A percentile compares a stretch with the other conserved stretches of the same genome.
phyloP scores from a whole-genome alignment of 1,284 basidiomycete species.

The Ceratobasidium sp. region DNA sequence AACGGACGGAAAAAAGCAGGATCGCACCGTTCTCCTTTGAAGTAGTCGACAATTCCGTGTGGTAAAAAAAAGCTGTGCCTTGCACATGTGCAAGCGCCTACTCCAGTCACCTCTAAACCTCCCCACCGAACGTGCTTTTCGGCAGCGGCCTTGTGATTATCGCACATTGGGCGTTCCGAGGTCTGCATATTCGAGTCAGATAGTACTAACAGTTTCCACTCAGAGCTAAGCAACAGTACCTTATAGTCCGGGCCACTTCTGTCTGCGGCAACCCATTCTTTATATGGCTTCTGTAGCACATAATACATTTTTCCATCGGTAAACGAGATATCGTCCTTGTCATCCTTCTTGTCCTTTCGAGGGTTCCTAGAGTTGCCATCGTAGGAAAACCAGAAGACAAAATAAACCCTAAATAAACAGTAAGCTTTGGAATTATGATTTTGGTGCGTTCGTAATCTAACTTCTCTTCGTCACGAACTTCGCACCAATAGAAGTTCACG shows the following conservation, averaged over 20 bases:
- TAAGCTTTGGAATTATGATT: too few relatives aligned
- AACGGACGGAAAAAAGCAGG: background rate
- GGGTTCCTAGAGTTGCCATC: slow-evolving; percentile 12
- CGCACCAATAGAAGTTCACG: background rate
- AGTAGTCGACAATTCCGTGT: background rate
- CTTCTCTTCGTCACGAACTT: background rate
- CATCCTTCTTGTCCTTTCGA: slow-evolving; percentile 7
- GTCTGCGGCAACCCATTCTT: background rate
- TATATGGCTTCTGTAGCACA: background rate
- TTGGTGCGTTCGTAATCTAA: background rate
- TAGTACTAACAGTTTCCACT: background rate
- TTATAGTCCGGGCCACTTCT: background rate
- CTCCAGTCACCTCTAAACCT: background rate
- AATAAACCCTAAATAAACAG: slow-evolving; percentile 4
- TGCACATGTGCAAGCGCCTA: background rate
- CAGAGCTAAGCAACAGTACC: background rate
- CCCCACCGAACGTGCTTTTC: background rate
- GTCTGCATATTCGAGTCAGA: background rate
- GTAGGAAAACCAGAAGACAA: slow-evolving; percentile 1
- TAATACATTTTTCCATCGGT: background rate
- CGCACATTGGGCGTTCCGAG: background rate
- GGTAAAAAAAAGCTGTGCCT: background rate
- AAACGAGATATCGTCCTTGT: background rate
- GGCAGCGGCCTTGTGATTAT: slow-evolving; percentile 1
- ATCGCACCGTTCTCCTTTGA: slow-evolving; percentile 2